Evolutionary conservation across 352 stramenopile species (phyloP), one percentile per base, ranked within the genome.

Genomic region (Pythium graminicola): DNA sequence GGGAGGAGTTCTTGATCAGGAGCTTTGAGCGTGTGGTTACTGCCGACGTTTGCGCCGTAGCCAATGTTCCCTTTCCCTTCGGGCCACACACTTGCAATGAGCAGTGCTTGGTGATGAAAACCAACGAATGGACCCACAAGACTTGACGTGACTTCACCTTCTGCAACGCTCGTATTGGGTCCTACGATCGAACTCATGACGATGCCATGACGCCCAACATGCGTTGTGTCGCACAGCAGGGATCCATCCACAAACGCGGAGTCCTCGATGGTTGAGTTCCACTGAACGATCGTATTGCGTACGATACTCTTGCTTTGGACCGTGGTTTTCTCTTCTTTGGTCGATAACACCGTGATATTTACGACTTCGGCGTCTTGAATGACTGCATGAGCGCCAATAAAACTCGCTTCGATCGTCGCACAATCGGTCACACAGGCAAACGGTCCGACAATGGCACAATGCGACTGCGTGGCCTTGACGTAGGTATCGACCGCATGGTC

Each of bases 31-130:
- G 95, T 99, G 68, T 99, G 95, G 66, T 99, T 99, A 50, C 86
- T 97, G 36, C 95, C 95, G 22, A 98, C 90, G 59, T 98, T 98
- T 42, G 90, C 92, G 24, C 93, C 93, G 47, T 97, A 98, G 14
- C 84, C 88, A 35, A 98, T 69, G 54, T 98, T 98, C 14, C 93
- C 93, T 62, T 90, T 86, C n/a, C 93, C 93, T 24, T 89, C 59
- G 7, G 88, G 88, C 93, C 93, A 98, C 28, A 95, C 71, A 6
- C 82, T 80, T 31, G 90, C 83, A 51, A 98, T 97, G 16, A 98
- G 70, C 41, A 98, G 75, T 4, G 83, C 80, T 47, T 97, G 89
- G 67, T 98, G 93, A 54, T 98, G 89, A 57, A 98, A 98, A 11
- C 93, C 92, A 13, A 98, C 90, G 56, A 97, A 97, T 6, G 93